phyloP scores from a whole-genome alignment of 345 rosid genomes.

The Passiflora organensis region DNA sequence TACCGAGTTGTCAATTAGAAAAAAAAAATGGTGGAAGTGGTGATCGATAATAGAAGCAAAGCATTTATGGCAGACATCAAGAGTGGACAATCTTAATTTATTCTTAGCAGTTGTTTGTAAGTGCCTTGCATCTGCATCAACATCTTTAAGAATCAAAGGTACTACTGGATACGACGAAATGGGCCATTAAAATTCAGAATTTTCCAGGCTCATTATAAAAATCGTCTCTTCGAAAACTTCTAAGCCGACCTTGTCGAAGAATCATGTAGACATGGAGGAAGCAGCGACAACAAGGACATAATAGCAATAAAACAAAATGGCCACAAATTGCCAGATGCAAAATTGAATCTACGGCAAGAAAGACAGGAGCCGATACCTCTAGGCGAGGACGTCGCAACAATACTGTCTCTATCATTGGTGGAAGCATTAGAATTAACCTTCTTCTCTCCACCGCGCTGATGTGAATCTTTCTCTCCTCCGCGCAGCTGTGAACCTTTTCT shows the following conservation, averaged over 20 bases:
- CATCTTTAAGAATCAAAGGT: constrained; percentile 6
- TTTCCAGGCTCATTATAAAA: not conserved
- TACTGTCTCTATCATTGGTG: constrained; percentile 38
- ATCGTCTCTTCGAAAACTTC: not conserved
- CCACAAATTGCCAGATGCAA: not conserved
- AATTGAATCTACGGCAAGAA: not conserved
- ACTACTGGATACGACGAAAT: constrained; percentile 3
- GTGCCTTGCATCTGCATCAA: constrained; percentile 9
- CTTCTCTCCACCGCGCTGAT: constrained; percentile 44
- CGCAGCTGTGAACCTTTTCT: constrained; percentile 66
- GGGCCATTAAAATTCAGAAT: not conserved
- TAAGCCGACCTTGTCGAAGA: too few relatives aligned
- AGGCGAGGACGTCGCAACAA: constrained; percentile 46
- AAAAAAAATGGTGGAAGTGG: not conserved
- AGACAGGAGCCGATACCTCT: constrained; percentile 43
- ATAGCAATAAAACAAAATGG: not conserved
- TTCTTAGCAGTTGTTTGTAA: constrained; percentile 12
- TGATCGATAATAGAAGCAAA: not conserved
- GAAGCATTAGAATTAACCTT: constrained; percentile 36
- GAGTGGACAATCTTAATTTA: constrained; percentile 17
- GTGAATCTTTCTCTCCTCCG: too few relatives aligned
- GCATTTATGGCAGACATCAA: constrained; percentile 13
- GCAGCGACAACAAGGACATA: not conserved
- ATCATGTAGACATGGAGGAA: not conserved
- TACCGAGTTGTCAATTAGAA: too few relatives aligned